Base-by-base conservation (phyloP, 2,329 filamentous ascomycete species). In the Sordariomycetes sp. region DNA sequence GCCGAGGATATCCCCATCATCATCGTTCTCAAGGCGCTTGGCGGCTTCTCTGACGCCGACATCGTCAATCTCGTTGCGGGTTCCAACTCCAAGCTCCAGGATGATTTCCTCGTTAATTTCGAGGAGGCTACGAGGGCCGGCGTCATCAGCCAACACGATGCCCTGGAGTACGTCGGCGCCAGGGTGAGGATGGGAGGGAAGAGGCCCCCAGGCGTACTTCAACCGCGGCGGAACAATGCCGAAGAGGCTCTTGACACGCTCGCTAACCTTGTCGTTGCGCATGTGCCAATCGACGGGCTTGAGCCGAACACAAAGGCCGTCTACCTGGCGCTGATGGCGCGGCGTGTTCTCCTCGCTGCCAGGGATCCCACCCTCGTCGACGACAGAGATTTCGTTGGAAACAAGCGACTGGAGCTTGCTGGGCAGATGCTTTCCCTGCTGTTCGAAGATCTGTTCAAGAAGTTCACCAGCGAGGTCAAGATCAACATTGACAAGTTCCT, bases 371-470 rank as follows among this genome's bases (percentile, higher is more conserved):
- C 88, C 59, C 77, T 97, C 57, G 90, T 99, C 1, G 94, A 99
- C 65, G 94, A 99, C 70, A 83, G 94, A 68, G 95, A 99, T 73
- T 99, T 97, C 67, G 91, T 99, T 34, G 94, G 94, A 63, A 99
- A 99, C 75, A 99, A 99, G 74, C 85, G 94, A 60, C 78, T 99
- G 51, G 94, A 99, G 71, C 72, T 99, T 72, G 95, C 95, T 58
- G 94, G 94, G 0, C 94, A 97, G 72, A 86, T 99, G 69, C 76
- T 99, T 61, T 92, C 94, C 3, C 79, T 99, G 1, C 79, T 99
- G 0, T 99, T 99, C 64, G 95, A 99, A 72, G 95, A 99, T 77
- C 74, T 97, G 60, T 99, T 99, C 82, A 99, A 99, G 76, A 89
- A 90, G 61, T 97, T 97, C 71, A 89, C 90, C 65, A 83, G 83